A percentile compares a stretch with the other conserved stretches of the same genome.
phyloP scores from a whole-genome alignment of 2,329 filamentous ascomycete genomes.

The Alternaria viburni region DNA sequence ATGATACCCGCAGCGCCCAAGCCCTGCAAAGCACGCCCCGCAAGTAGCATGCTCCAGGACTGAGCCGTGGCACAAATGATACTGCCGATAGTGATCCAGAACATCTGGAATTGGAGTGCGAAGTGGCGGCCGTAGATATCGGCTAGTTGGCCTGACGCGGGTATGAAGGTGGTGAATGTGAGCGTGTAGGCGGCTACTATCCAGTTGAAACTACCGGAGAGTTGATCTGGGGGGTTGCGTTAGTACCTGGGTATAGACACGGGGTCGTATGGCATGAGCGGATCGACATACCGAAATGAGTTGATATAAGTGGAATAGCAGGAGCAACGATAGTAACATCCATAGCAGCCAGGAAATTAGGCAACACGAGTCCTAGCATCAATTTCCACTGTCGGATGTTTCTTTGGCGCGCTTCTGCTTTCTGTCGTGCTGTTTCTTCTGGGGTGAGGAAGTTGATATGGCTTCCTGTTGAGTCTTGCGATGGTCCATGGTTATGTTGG shows the following conservation, averaged over 20 bases:
- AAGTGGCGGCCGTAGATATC: conserved; percentile 70
- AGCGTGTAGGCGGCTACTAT: conserved; percentile 73
- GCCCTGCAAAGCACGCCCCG: conserved; percentile 69
- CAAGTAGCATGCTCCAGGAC: conserved; percentile 64
- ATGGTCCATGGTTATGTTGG: neutral
- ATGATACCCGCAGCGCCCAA: conserved; percentile 66
- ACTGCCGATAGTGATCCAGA: conserved; percentile 62
- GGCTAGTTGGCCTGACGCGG: conserved; percentile 68
- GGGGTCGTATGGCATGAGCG: neutral
- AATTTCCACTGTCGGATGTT: conserved; percentile 64
- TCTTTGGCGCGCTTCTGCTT: conserved; percentile 17
- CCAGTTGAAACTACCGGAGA: conserved; percentile 63
- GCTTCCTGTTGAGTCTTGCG: neutral
- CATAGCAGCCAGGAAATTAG: conserved; percentile 67
- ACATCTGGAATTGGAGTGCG: conserved; percentile 63
- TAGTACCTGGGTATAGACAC: conserved; percentile 2
- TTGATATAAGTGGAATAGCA: conserved; percentile 67
- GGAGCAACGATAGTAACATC: conserved; percentile 70
- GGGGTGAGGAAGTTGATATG: conserved; percentile 17
- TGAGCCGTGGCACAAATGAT: conserved; percentile 66
- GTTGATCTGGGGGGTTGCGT: conserved; percentile 51
- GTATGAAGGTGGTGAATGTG: conserved; percentile 70
- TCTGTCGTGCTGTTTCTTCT: conserved; percentile 17
- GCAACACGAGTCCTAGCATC: conserved; percentile 64
- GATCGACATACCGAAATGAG: conserved; percentile 63